Evolutionary conservation across 1,284 basidiomycete species (phyloP), one percentile per base, ranked within the genome.

Genomic region (Kwoniella shivajii): DNA sequence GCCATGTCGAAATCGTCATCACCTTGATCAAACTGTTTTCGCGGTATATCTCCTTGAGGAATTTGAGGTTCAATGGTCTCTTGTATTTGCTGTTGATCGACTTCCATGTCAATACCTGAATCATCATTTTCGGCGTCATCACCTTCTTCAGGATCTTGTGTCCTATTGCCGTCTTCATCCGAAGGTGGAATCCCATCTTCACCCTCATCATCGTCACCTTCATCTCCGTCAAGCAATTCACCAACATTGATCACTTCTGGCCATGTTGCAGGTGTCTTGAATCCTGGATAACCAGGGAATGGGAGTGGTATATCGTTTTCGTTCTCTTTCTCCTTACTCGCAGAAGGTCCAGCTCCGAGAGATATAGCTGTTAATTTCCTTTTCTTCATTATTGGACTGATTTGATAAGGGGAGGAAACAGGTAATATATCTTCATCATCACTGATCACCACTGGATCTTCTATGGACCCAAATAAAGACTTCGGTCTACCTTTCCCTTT

Each of bases 231-330:
- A 27, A 26, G 36, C 27, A 38, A 11, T 18, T 31, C 20, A 10
- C 56, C 65, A 22, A 67, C 69, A 43, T 68, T 67, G 57, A 74
- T 61, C 44, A 72, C 64, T 11, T 67, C 51, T 11, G 70, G 72
- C 72, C 72, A 74, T 4, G 59, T 60, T 2, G 56, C 13, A 0
- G 68, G 68, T 2, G 66, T 57, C 18, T 59, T 52, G 52, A 68
- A 71, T 6, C 56, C 59, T 1, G 67, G 64, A 24, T 62, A 31
- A 26, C 54, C 50, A 13, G 60, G 60, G 26, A 69, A 63, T 2
- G 61, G 50, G 13, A 62, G 51, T 20, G 53, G 45, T 29, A 36
- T 29, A 26, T 50, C 18, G 20, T 18, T 22, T 22, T 58, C 36
- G 31, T 43, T 24, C 13, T 20, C 4, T 55, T 38, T 34, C n/a